Conservation (phyloP, 768 basidiomycete genomes). For the Termitomyces sp. region DNA sequence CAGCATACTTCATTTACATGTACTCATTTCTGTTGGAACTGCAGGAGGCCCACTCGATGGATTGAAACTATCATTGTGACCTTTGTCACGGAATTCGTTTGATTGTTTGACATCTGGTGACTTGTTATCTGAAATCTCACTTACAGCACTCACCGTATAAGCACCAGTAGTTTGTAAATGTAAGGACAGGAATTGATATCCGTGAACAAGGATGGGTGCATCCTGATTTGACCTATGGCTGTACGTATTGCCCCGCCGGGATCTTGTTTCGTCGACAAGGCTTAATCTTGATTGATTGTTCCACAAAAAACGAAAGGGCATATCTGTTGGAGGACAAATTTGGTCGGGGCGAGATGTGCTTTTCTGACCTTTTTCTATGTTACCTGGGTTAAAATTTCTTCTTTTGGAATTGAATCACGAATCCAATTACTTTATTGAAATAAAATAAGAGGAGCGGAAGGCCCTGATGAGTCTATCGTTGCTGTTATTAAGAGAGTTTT, state of each 20-base stretch:
- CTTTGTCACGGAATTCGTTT: too few relatives aligned
- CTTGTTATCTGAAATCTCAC: too few relatives aligned
- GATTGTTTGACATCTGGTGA: too few relatives aligned
- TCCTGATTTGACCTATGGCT: background rate
- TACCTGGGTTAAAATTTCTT: background rate
- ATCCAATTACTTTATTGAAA: background rate
- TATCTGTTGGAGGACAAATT: background rate
- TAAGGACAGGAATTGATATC: too few relatives aligned
- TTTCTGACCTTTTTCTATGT: background rate
- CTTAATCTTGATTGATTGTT: background rate
- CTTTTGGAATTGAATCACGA: background rate
- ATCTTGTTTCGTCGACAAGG: background rate
- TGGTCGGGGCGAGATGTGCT: background rate
- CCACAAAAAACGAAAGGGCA: background rate
- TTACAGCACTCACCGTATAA: too few relatives aligned
- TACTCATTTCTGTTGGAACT: too few relatives aligned
- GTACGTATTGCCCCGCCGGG: background rate
- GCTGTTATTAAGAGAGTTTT: background rate
- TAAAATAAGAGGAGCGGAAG: background rate
- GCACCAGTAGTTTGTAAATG: too few relatives aligned
- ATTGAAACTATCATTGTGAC: too few relatives aligned
- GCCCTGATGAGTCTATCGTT: background rate
- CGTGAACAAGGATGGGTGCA: too few relatives aligned
- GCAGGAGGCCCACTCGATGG: too few relatives aligned
- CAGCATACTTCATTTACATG: too few relatives aligned